Percentiles rank a stretch among this genome's conserved stretches.
These are phyloP conservation scores for Dillenia turbinata DNA, from an alignment of 164 flowering plant species.

Conservation along the genomic window DNA sequence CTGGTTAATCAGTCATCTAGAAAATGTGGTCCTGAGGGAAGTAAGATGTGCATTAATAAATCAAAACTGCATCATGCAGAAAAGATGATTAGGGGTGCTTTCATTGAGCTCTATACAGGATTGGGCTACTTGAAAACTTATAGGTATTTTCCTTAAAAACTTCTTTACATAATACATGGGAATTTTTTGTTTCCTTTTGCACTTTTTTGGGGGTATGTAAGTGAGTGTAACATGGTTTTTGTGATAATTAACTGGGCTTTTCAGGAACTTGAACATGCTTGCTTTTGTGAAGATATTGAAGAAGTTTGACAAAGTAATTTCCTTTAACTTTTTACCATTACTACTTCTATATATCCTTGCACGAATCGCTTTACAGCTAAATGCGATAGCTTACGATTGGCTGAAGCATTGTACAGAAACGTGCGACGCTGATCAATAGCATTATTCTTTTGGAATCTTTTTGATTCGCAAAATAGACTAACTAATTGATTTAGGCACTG, in stretches of 20 bases:
- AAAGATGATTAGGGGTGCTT: slow-evolving; percentile 89
- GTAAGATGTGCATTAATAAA: slow-evolving; percentile 62
- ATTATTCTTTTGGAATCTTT: no score
- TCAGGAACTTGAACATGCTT: slow-evolving; percentile 94
- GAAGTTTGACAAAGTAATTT: slow-evolving; percentile 88
- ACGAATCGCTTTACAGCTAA: no score
- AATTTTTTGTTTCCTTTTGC: neutral
- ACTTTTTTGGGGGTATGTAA: no score
- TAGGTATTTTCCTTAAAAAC: slow-evolving; percentile 33
- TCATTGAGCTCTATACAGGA: slow-evolving; percentile 85
- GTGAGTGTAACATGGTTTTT: neutral
- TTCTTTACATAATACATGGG: no score
- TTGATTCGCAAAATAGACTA: no score
- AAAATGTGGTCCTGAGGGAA: slow-evolving; percentile 54
- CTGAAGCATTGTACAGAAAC: no score
- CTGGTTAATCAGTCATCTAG: slow-evolving; percentile 56
- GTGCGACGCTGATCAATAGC: no score
- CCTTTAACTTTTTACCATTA: no score
- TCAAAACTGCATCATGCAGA: slow-evolving; percentile 81
- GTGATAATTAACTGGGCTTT: slow-evolving; percentile 5
- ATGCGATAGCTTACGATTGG: no score
- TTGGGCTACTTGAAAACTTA: slow-evolving; percentile 80
- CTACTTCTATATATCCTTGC: no score
- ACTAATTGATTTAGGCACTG: neutral
- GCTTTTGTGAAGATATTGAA: slow-evolving; percentile 93